A percentile compares a stretch with the other conserved stretches of the same genome.
phyloP scores from a whole-genome alignment of 129 eudicot species.

The Silybum marianum region DNA sequence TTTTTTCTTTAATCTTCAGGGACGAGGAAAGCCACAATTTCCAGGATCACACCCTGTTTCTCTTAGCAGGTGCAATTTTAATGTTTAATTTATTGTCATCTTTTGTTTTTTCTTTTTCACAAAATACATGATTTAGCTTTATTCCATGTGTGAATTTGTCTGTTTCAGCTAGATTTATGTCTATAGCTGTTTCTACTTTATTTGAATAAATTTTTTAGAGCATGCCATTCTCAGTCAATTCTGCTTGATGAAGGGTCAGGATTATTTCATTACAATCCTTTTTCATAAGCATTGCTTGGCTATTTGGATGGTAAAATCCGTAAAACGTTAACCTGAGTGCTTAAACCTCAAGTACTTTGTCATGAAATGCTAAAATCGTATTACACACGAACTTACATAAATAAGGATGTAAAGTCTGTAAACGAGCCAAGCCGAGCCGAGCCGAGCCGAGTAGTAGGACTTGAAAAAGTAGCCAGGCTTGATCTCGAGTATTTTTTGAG shows the following conservation, averaged over 20 bases:
- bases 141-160: background rate
- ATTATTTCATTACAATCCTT: background rate
- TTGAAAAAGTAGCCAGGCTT: no score
- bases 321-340: background rate
- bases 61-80: slow-evolving; percentile 60
- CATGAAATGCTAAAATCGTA: background rate
- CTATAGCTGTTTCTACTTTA: background rate
- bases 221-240: background rate
- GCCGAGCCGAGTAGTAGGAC: no score
- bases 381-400: background rate
- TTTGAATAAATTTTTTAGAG: background rate
- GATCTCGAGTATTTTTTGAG: no score
- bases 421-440: no score
- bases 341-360: background rate
- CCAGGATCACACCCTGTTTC: slow-evolving; percentile 87
- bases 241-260: slow-evolving; percentile 11
- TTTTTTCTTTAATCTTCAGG: slow-evolving; percentile 36
- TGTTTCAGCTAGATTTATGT: background rate
- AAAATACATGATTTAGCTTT: background rate
- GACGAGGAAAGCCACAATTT: slow-evolving; percentile 59
- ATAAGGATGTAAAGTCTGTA: no score
- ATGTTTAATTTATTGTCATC: slow-evolving; percentile 12
- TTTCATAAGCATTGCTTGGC: background rate
- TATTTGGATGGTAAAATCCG: background rate
- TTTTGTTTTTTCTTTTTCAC: background rate